Conservation (phyloP, 257 asterid species). For the Nicotiana tomentosiformis region DNA sequence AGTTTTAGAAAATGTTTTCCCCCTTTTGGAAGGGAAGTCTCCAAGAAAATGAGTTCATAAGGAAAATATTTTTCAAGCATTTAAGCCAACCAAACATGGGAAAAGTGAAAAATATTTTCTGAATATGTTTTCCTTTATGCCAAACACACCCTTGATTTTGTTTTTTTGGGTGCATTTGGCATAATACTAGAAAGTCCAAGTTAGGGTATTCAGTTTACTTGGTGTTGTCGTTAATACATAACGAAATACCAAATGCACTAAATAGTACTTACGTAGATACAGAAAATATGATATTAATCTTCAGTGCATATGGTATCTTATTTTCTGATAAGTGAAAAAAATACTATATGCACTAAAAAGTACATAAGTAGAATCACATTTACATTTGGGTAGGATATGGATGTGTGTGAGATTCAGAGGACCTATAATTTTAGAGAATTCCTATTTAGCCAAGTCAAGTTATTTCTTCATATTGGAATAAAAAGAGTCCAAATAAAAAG, state of each 20-base stretch:
- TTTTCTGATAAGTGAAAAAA: neutral
- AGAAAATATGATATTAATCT: neutral
- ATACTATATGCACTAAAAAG: neutral
- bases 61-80: no score
- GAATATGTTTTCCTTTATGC: no score
- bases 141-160: no score
- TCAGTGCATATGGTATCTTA: neutral
- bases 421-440: neutral
- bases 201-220: neutral
- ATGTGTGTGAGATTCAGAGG: neutral
- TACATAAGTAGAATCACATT: neutral
- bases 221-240: neutral
- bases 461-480: neutral
- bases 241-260: neutral
- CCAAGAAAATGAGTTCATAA: no score
- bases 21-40: no score
- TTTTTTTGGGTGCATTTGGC: neutral
- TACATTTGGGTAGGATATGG: neutral
- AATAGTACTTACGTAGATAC: neutral
- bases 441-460: neutral
- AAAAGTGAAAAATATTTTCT: no score
- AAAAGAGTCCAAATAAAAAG: neutral
- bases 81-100: no score
- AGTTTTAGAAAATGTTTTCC: no score
- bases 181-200: neutral